Conservation (phyloP, 139 green algal genomes). For the Chlamydomonas eustigma region DNA sequence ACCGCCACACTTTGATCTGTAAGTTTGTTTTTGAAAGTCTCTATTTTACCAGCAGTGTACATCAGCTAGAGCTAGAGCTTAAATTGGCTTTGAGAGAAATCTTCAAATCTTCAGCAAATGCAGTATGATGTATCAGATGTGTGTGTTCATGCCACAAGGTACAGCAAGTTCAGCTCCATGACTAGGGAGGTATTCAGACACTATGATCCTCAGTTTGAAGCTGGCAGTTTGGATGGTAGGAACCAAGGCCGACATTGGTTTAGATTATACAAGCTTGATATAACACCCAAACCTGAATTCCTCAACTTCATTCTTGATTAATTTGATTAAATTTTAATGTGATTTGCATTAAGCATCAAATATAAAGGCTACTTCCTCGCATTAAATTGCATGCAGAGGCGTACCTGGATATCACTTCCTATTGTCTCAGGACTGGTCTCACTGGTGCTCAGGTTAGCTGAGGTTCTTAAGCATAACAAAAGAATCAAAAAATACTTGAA, state of each 20-base stretch:
- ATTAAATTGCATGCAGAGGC: conserved; percentile 62
- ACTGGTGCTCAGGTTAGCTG: conserved; percentile 47
- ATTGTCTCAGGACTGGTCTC: conserved; percentile 46
- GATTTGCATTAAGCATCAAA: no score
- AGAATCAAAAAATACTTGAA: no score
- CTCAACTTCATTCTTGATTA: no score
- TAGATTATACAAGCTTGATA: background rate
- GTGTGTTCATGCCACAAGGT: conserved; percentile 37
- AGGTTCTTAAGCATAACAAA: background rate
- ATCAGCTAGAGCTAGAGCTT: no score
- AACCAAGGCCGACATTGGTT: conserved; percentile 11
- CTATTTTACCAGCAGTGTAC: background rate
- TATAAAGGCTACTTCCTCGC: no score
- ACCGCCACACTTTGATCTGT: conserved; percentile 8
- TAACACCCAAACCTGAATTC: no score
- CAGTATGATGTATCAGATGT: background rate
- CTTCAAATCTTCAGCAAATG: no score
- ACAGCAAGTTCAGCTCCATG: conserved; percentile 32
- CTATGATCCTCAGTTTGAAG: conserved; percentile 74
- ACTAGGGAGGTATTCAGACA: conserved; percentile 56
- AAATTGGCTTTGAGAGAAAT: no score
- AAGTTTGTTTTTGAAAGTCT: background rate
- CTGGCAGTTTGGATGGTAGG: conserved; percentile 74
- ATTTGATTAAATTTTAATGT: no score
- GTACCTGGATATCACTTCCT: conserved; percentile 77